These are phyloP conservation scores for Solanum gracilifrons DNA, from an alignment of 257 asterid genomes.

Conservation along the genomic window DNA sequence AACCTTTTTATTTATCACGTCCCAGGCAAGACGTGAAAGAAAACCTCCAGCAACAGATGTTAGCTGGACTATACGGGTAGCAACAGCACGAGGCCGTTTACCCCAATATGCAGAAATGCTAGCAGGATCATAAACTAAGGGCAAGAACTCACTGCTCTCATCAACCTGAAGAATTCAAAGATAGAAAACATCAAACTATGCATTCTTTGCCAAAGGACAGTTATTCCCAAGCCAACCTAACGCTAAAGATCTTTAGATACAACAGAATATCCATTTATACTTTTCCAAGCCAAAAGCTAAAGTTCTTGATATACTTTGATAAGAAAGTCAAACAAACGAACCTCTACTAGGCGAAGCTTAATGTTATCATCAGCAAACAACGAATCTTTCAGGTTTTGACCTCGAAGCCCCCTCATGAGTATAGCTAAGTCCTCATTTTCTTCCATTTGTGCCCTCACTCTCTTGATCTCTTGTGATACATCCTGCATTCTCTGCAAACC, in stretches of 20 bases:
- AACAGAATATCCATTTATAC: neutral
- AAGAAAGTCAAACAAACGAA: slow-evolving; percentile 8
- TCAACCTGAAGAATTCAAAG: slow-evolving; percentile 52
- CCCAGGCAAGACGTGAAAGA: slow-evolving; percentile 76
- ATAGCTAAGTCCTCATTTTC: slow-evolving; percentile 80
- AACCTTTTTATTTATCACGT: slow-evolving; percentile 67
- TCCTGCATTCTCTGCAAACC: slow-evolving; percentile 79
- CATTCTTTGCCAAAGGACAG: neutral
- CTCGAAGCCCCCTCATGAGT: slow-evolving; percentile 95
- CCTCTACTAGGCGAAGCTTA: slow-evolving; percentile 96
- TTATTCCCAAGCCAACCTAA: neutral
- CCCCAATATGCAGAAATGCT: slow-evolving; percentile 91
- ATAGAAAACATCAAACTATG: neutral
- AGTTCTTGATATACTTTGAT: neutral
- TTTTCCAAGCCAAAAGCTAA: neutral
- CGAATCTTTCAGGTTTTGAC: slow-evolving; percentile 79
- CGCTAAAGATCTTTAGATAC: neutral
- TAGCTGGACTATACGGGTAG: slow-evolving; percentile 84
- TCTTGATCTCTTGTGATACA: slow-evolving; percentile 85
- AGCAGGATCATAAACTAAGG: slow-evolving; percentile 81
- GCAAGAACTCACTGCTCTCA: slow-evolving; percentile 94
- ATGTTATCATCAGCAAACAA: slow-evolving; percentile 73
- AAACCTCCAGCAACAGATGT: slow-evolving; percentile 97
- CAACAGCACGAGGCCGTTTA: slow-evolving; percentile 91
- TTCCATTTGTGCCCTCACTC: slow-evolving; percentile 98